Conservation (phyloP, 495 filamentous ascomycete species). For the Lineolata rhizophorae region DNA sequence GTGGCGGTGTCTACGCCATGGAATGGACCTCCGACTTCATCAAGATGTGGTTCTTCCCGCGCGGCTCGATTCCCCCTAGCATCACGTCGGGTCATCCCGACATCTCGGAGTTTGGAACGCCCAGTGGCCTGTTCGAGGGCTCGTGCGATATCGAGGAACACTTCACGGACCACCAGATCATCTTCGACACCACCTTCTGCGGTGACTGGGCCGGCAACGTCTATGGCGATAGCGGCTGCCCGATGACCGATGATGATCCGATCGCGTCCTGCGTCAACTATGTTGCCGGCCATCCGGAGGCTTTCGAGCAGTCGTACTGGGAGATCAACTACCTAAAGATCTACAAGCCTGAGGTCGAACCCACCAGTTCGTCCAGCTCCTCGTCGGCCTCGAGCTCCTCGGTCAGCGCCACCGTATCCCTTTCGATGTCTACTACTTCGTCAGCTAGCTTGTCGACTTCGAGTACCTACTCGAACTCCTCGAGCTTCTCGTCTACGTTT, state of each 20-base stretch:
- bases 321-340: slow-evolving; percentile 16
- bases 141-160: slow-evolving; percentile 37
- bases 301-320: slow-evolving; percentile 16
- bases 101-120: slow-evolving; percentile 39
- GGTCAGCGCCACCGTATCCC: no score
- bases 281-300: slow-evolving; percentile 14
- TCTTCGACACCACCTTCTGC: slow-evolving; percentile 74
- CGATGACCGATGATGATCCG: slow-evolving; percentile 3
- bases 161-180: slow-evolving; percentile 51
- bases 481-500: no score
- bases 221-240: slow-evolving; percentile 7
- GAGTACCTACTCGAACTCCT: no score
- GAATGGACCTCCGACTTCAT: slow-evolving; percentile 51
- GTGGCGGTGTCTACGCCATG: slow-evolving; percentile 60
- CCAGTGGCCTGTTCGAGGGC: slow-evolving; percentile 39
- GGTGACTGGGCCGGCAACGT: slow-evolving; percentile 69
- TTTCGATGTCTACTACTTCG: no score
- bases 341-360: no score
- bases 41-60: slow-evolving; percentile 62
- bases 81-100: slow-evolving; percentile 36
- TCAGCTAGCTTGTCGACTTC: no score
- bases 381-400: no score
- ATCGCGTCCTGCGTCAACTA: slow-evolving; percentile 13
- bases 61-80: slow-evolving; percentile 32
- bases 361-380: no score